Percentiles rank a stretch among this genome's conserved stretches.
These are phyloP conservation scores for Ogataea pignaliae DNA, from an alignment of 805 yeast species.

Conservation along the genomic window DNA sequence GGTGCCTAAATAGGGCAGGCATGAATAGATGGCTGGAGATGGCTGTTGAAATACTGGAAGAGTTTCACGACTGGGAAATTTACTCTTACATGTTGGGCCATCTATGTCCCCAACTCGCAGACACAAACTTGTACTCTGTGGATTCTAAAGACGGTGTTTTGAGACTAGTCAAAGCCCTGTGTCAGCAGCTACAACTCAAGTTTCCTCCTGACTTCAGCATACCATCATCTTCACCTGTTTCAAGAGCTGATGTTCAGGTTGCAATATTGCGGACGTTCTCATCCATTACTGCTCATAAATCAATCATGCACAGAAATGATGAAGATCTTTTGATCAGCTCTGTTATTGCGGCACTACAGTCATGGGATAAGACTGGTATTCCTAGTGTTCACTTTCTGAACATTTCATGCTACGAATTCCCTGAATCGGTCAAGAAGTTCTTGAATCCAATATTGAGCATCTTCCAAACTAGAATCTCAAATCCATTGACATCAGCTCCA, in stretches of 20 bases:
- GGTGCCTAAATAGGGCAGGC: conserved; percentile 28
- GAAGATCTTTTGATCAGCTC: conserved; percentile 62
- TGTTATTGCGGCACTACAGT: conserved; percentile 54
- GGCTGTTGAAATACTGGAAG: conserved; percentile 44
- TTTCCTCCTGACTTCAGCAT: conserved; percentile 39
- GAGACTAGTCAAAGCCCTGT: conserved; percentile 37
- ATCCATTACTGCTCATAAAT: conserved; percentile 57
- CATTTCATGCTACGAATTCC: conserved; percentile 77
- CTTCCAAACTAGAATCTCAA: conserved; percentile 70
- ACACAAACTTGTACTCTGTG: conserved; percentile 44
- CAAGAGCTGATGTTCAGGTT: conserved; percentile 61
- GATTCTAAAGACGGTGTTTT: conserved; percentile 39
- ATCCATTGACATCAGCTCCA: conserved; percentile 63
- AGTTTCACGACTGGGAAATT: conserved; percentile 63
- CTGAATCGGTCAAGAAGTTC: conserved; percentile 64
- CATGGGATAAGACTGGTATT: conserved; percentile 76
- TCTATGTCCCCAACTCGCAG: conserved; percentile 65
- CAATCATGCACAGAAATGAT: conserved; percentile 47
- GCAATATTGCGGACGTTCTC: conserved; percentile 60
- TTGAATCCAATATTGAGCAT: conserved; percentile 65
- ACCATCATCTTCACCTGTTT: conserved; percentile 35
- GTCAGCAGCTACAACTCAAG: conserved; percentile 54
- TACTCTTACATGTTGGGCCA: conserved; percentile 65
- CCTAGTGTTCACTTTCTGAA: conserved; percentile 75
- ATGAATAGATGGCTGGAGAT: conserved; percentile 48